phyloP scores from a whole-genome alignment of 1,284 basidiomycete species.

The Papiliotrema nemorosa region DNA sequence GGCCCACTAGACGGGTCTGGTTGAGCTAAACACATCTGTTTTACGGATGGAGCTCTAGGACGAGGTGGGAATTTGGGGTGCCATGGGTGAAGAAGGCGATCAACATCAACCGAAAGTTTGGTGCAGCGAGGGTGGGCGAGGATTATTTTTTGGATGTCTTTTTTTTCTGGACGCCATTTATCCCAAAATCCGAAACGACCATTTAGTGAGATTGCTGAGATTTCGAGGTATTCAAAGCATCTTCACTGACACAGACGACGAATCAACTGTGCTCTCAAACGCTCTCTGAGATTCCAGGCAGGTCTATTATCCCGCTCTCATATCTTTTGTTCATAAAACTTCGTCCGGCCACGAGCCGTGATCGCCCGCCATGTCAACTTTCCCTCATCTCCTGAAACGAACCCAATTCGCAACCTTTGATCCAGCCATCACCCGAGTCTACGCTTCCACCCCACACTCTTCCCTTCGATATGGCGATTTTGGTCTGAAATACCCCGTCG shows the following conservation, averaged over 20 bases:
- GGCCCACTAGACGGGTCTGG: conserved; percentile 23
- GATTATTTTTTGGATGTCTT: conserved; percentile 2
- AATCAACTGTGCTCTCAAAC: no score
- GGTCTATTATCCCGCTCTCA: no score
- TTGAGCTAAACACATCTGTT: conserved; percentile 14
- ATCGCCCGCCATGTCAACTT: conserved; percentile 32
- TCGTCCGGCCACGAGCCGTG: no score
- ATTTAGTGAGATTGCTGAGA: no score
- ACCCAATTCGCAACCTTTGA: conserved; percentile 45
- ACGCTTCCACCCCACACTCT: conserved; percentile 40
- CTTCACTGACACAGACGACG: no score
- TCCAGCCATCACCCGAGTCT: conserved; percentile 46
- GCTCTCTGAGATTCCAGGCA: no score
- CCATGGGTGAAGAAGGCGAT: conserved; percentile 12
- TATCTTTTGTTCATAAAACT: no score
- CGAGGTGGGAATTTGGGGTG: conserved; percentile 30
- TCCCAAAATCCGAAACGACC: no score
- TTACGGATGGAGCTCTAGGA: conserved; percentile 18
- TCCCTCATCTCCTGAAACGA: conserved; percentile 42
- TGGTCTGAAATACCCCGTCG: conserved; percentile 44
- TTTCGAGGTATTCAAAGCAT: no score
- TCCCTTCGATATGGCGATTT: conserved; percentile 35
- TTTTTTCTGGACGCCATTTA: background rate
- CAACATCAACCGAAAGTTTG: conserved; percentile 6
- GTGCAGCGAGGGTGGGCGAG: background rate